Evolutionary conservation across 257 asterid genomes (phyloP), one percentile per base, ranked within the genome.

Genomic region (Solanum pennellii): DNA sequence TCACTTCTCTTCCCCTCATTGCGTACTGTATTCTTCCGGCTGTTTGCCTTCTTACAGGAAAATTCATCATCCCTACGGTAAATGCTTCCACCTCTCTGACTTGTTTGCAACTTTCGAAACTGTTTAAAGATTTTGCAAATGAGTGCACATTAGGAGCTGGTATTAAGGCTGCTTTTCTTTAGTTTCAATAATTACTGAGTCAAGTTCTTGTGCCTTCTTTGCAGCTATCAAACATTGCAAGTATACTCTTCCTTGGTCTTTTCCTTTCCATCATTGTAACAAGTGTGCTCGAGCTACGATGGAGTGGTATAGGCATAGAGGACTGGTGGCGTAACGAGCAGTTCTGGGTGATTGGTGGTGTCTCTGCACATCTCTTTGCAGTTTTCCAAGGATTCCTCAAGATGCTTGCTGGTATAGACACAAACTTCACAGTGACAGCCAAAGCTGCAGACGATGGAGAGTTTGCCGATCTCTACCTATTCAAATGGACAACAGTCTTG

Each of bases 301-400:
- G 99, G 99, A 97, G 99, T 86, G 98, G 98, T 5, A 97, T 97
- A 35, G 92, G 98, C 93, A 93, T 97, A 59, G 99, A 97, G 91
- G 99, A 96, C 4, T 85, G 94, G 88, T 97, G 99, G 99, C 93
- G 98, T 35, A 97, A 95, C 87, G 99, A 97, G 94, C 99, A 97
- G 93, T 97, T 97, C 59, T 97, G 99, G 99, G 99, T 97, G 7
- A 95, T 97, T 39, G 99, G 99, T 15, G 99, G 99, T 37, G 98
- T 96, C 39, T 96, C 99, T 23, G 99, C 99, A 5, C 98, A 97
- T 80, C 97, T 97, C 42, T 97, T 97, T 74, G 99, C 99, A 2
- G 99, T 97, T n/a, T 97, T 97, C 93, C 99, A 97, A 90, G 99
- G 99, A 25, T 90, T 97, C 92, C 91, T 97, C 75, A 97, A 97